phyloP scores from a whole-genome alignment of 495 filamentous ascomycete genomes.

The Oidiodendron maius region DNA sequence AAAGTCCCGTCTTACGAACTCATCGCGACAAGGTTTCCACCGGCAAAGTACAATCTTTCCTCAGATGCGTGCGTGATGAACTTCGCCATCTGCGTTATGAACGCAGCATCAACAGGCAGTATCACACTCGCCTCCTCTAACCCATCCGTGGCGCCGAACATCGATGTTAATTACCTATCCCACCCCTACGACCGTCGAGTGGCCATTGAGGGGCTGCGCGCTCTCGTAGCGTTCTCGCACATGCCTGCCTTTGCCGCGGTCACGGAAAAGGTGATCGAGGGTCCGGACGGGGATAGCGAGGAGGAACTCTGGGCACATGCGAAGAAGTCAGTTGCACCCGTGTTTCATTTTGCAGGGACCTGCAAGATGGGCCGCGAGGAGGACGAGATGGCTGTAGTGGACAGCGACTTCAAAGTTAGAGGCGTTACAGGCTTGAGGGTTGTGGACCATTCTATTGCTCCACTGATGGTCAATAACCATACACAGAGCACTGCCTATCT shows the following conservation, averaged over 20 bases:
- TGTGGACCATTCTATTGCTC: conserved; percentile 61
- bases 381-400: conserved; percentile 46
- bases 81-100: conserved; percentile 1
- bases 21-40: background rate
- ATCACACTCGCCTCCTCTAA: conserved; percentile 50
- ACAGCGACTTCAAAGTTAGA: conserved; percentile 45
- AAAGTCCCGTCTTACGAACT: background rate
- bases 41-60: background rate
- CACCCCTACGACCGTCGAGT: conserved; percentile 52
- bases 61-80: background rate
- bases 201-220: conserved; percentile 46
- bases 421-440: conserved; percentile 54
- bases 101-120: conserved; percentile 30
- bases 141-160: conserved; percentile 44
- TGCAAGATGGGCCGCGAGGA: conserved; percentile 52
- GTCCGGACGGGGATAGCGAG: conserved; percentile 43
- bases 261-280: conserved; percentile 32
- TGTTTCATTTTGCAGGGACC: conserved; percentile 57
- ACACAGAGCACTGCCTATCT: conserved; percentile 8
- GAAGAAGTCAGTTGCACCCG: conserved; percentile 28
- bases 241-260: conserved; percentile 41
- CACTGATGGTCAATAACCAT: conserved; percentile 36
- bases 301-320: conserved; percentile 49
- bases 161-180: conserved; percentile 51
- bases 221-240: conserved; percentile 36